These are phyloP conservation scores for Protomyces pachydermus DNA, from an alignment of 1,139 yeast genomes.

Conservation along the genomic window DNA sequence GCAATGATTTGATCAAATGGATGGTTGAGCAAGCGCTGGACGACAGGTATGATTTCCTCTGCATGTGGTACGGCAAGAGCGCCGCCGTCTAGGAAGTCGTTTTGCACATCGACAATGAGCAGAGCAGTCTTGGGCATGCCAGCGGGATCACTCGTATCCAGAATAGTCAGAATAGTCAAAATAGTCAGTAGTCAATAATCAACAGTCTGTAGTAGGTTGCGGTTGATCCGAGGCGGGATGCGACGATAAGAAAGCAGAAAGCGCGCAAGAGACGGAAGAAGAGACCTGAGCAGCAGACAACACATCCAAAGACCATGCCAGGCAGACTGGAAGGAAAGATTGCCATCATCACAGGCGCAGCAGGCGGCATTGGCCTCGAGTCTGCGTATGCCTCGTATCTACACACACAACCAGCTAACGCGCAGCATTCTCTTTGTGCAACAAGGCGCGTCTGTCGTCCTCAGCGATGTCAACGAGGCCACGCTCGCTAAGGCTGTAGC, in stretches of 20 bases:
- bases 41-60: neutral
- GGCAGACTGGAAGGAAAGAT: constrained; percentile 60
- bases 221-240: neutral
- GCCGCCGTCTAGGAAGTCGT: constrained; percentile 19
- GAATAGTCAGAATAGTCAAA: too few species aligned
- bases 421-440: constrained; percentile 38
- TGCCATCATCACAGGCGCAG: constrained; percentile 59
- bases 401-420: neutral
- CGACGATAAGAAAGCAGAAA: neutral
- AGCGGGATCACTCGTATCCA: too few species aligned
- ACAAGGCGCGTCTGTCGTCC: constrained; percentile 52
- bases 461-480: constrained; percentile 51
- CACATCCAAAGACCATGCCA: constrained; percentile 42
- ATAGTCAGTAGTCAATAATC: too few species aligned
- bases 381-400: constrained; percentile 34
- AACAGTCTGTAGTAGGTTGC: too few species aligned
- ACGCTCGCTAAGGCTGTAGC: constrained; percentile 38
- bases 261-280: neutral
- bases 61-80: constrained; percentile 13
- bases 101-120: constrained; percentile 15
- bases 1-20: constrained; percentile 1
- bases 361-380: constrained; percentile 48
- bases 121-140: neutral
- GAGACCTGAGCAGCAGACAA: neutral
- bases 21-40: neutral